phyloP scores from a whole-genome alignment of 2,329 filamentous ascomycete species.

The Geosmithia flava region DNA sequence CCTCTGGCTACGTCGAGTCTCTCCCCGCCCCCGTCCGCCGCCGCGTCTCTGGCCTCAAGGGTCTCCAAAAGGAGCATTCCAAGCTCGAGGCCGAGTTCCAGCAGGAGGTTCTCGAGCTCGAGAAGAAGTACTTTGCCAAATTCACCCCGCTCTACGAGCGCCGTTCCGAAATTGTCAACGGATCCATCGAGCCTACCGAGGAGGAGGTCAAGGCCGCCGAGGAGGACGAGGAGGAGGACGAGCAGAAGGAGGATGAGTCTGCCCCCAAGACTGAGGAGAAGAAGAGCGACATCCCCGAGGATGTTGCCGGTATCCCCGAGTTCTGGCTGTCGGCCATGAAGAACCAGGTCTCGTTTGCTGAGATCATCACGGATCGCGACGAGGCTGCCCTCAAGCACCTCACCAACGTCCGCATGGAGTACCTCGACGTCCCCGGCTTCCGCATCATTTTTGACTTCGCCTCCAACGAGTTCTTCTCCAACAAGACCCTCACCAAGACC shows the following conservation, averaged over 20 bases:
- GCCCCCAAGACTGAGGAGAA: constrained; percentile 43
- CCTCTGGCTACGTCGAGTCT: constrained; percentile 96
- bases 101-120: constrained; percentile 91
- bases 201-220: constrained; percentile 81
- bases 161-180: constrained; percentile 87
- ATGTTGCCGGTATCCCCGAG: constrained; percentile 77
- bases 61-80: constrained; percentile 96
- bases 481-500: constrained; percentile 95
- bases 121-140: constrained; percentile 99
- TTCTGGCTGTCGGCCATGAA: constrained; percentile 99
- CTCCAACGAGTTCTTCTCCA: constrained; percentile 93
- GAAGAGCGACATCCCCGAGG: constrained; percentile 41
- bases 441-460: constrained; percentile 94
- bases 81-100: constrained; percentile 98
- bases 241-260: constrained; percentile 31
- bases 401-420: constrained; percentile 95
- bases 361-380: constrained; percentile 97
- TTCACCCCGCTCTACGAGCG: constrained; percentile 96
- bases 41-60: constrained; percentile 90
- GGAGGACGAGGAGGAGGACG: constrained; percentile 61
- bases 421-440: constrained; percentile 96
- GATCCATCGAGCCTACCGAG: constrained; percentile 71
- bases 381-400: constrained; percentile 86
- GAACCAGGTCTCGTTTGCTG: constrained; percentile 92
- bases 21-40: constrained; percentile 81